Evolutionary conservation across 2,329 filamentous ascomycete species (phyloP), one percentile per base, ranked within the genome.

Genomic region (Pseudogymnoascus sp.): DNA sequence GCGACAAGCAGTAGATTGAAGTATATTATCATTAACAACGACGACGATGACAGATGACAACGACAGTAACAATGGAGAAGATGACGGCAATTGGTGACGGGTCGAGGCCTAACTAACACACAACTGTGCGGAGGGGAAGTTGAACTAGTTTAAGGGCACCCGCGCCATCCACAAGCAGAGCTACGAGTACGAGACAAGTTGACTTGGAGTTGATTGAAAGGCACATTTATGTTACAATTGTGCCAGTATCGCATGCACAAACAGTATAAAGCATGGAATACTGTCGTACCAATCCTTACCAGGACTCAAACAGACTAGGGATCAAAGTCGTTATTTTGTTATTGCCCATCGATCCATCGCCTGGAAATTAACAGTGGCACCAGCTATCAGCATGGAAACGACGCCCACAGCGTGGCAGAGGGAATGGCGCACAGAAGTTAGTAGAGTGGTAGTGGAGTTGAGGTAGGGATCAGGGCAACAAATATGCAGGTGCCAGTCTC

Each of bases 21-120:
- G 25, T 53, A 53, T 53, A 53, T 53, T 53, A 53, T 53, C 47
- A 53, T 53, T 53, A 53, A 53, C 47, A n/a, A 53, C 47, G 47
- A 31, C 47, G 47, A 53, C 47, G n/a, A 31, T 21, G 44, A 50
- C 44, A 44, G 38, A 40, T 18, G n/a, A 40, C n/a, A 21, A 4
- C 47, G 47, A 53, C 47, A 53, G 47, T 31, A 53, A 31, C 47
- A 53, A 53, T 53, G 47, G 23, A 53, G 47, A 53, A 31, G 47
- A 31, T 53, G 47, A 50, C 23, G 44, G 44, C 44, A 50, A 28
- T 2, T n/a, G n/a, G 23, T 47, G 11, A 25, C 5, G 16, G 47
- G 23, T 53, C 47, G 47, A 53, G 47, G 47, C 47, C 23, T 53
- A 16, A 53, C 47, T 53, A n/a, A 53, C 23, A 53, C 47, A 53